Conservation (phyloP, 805 yeast species). For the Lipomyces spencermartinsiae region DNA sequence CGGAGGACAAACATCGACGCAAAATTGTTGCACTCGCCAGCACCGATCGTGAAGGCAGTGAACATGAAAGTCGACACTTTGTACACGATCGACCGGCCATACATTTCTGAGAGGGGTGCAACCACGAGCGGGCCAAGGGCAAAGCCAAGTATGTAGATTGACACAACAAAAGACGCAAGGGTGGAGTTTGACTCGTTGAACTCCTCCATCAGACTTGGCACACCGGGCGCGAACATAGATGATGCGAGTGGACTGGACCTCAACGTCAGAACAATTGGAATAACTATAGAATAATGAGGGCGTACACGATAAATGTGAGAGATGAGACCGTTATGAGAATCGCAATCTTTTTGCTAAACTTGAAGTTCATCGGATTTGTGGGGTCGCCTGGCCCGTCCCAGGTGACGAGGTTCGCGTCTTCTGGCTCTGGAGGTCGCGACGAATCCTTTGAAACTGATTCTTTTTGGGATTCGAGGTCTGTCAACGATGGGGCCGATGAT, state of each 20-base stretch:
- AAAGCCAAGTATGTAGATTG: constrained; percentile 64
- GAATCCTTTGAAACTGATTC: not conserved
- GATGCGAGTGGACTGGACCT: constrained; percentile 28
- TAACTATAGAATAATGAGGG: not conserved
- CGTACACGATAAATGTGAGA: constrained; percentile 24
- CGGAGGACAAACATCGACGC: constrained; percentile 68
- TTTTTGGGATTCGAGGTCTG: constrained; percentile 3
- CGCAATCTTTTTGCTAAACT: constrained; percentile 12
- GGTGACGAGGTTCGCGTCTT: constrained; percentile 39
- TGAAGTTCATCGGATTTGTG: constrained; percentile 39
- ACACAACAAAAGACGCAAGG: constrained; percentile 55
- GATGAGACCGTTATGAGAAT: constrained; percentile 18
- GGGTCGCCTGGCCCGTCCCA: constrained; percentile 50
- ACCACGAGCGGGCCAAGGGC: constrained; percentile 50
- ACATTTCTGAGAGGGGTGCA: constrained; percentile 73
- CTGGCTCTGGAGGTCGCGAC: not conserved
- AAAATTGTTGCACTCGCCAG: constrained; percentile 51
- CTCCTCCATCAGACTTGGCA: constrained; percentile 46
- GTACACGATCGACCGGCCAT: constrained; percentile 71
- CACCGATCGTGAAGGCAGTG: constrained; percentile 47
- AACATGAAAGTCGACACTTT: constrained; percentile 53
- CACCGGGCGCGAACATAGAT: constrained; percentile 36
- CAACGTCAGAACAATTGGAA: constrained; percentile 1
- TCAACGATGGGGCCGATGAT: not conserved
- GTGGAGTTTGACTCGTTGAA: constrained; percentile 26